Conservation (phyloP, 2,329 filamentous ascomycete species). For the Fusarium pseudoanthophilum region DNA sequence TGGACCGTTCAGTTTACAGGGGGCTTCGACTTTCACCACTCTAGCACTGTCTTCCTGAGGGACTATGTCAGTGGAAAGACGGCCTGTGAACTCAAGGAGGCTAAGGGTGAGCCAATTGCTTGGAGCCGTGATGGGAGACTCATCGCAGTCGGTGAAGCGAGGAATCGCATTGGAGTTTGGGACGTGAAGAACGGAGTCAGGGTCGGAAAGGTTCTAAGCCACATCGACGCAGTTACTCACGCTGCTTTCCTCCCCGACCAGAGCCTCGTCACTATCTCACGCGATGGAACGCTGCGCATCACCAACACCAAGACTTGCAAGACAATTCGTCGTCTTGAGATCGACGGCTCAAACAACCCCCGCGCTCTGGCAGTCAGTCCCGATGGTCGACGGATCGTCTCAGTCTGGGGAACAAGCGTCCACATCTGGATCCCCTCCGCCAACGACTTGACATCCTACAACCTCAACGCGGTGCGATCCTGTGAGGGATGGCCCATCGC, state of each 20-base stretch:
- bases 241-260: conserved; percentile 49
- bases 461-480: conserved; percentile 48
- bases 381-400: conserved; percentile 50
- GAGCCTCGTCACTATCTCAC: conserved; percentile 50
- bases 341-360: conserved; percentile 47
- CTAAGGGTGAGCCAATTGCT: conserved; percentile 44
- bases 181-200: conserved; percentile 45
- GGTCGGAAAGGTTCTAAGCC: conserved; percentile 48
- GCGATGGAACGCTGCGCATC: conserved; percentile 53
- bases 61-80: conserved; percentile 48
- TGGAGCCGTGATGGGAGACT: conserved; percentile 48
- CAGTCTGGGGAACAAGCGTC: conserved; percentile 53
- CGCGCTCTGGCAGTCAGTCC: conserved; percentile 49
- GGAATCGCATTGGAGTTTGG: conserved; percentile 48
- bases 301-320: conserved; percentile 47
- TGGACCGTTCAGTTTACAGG: conserved; percentile 46
- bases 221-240: conserved; percentile 53
- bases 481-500: conserved; percentile 55
- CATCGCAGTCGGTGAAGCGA: conserved; percentile 47
- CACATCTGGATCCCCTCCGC: conserved; percentile 51
- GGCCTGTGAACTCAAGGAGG: conserved; percentile 47
- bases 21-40: conserved; percentile 47
- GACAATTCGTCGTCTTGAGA: conserved; percentile 53
- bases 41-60: conserved; percentile 47
- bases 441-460: conserved; percentile 51